Evolutionary conservation across 257 asterid species (phyloP), one percentile per base, ranked within the genome.

Genomic region (Craterostigma plantagineum): DNA sequence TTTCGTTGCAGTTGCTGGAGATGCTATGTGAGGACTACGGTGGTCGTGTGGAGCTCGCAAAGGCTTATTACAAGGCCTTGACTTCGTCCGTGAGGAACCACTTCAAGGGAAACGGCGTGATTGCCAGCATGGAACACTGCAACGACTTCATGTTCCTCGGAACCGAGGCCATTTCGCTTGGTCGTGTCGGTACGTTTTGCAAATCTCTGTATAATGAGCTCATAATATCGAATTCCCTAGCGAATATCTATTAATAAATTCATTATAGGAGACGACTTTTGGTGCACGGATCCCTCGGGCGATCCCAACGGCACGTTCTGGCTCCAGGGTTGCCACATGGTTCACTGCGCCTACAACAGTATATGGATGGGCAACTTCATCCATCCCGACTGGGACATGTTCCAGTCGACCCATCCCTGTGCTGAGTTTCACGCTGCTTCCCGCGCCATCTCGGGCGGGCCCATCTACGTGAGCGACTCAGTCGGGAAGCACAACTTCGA

Each of bases 381-480:
- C 27, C 96, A 81, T 52, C 96, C 96, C 7, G 96, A 85, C 15
- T 85, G 96, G 96, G 96, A 85, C 64, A 85, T 85, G 96, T 85
- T 85, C 66, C 96, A 85, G 48, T 85, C 96, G 2, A 75, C 84
- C n/a, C 96, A 85, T 57, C 92, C 96, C 14, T 85, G 96, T 40
- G 96, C 96, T 0, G 72, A 68, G 56, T 85, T 81, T 38, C 96
- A 85, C 35, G 94, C 96, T 7, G 94, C 96, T 7, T 85, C 96
- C 0, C 78, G 96, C 0, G 96, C 96, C 58, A 85, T 85, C 45
- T 85, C 96, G 0, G 96, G 96, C n/a, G 96, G 96, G 1, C 96
- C 96, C 0, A 75, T 85, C 18, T 85, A 85, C n/a, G 79, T 81
- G 0, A 73, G 91, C 11, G 97, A 86, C 55, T 70, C 91, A 0